Base-by-base conservation (phyloP, 805 yeast genomes). In the Metschnikowia orientalis region DNA sequence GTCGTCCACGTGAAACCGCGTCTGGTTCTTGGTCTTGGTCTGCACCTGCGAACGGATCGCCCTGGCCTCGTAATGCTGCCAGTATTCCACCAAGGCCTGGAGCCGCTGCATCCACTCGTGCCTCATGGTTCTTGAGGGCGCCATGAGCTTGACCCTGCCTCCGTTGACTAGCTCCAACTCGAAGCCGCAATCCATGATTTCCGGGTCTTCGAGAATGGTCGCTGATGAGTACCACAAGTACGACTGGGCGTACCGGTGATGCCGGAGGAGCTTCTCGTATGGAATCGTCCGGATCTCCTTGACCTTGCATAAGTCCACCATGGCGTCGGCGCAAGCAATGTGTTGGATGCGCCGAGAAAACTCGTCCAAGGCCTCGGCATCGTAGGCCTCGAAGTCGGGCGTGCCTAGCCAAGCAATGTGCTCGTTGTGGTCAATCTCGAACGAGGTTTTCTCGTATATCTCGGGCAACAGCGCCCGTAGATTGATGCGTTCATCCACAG, bases 21-120 rank as follows among this genome's bases (percentile, higher is more conserved):
- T 35, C 31, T 72, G 56, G 50, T 85, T 86, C 9, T 45, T 42
- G 7, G 57, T 56, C 30, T 75, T 66, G 4, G 72, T 42, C 4
- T 42, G 38, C 29, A 65, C 46, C 29, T 69, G 38, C 2, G 64
- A 50, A 3, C 49, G 28, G 7, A 67, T 34, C 36, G 76, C 80
- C 7, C 68, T 65, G 1, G 45, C 47, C 16, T 53, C 57, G 30
- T 76, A 63, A 4, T 15, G 11, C 2, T 18, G 23, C 97, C 97
- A 89, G 52, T 80, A 89, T 2, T 39, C 40, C 6, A 48, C 48
- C 12, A 81, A 46, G 4, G 59, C 56, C 0, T 35, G 41, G 20
- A 89, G 56, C 32, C 75, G 57, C 1, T 15, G n/a, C 0, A 81
- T 66, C 97, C 96, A 89, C 41, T 71, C 73, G 44, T 77, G 73